These are phyloP conservation scores for Pyrenochaeta sp. DNA, from an alignment of 2,329 filamentous ascomycete species.

Conservation along the genomic window DNA sequence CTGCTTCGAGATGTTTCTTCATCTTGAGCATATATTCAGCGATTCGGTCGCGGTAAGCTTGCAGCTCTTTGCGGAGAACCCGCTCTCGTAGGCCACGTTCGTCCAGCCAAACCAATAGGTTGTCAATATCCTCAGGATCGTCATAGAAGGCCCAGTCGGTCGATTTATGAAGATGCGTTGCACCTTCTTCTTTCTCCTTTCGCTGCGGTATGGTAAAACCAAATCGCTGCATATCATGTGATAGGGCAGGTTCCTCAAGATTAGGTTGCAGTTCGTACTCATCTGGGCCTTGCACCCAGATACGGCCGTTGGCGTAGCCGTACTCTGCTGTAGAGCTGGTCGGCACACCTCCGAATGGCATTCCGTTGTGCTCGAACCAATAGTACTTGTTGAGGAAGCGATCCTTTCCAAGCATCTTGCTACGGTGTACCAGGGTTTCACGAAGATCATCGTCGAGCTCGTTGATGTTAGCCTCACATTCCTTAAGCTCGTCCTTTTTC, in stretches of 20 bases:
- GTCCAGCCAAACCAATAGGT: constrained; percentile 87
- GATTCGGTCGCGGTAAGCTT: constrained; percentile 78
- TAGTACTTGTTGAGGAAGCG: constrained; percentile 98
- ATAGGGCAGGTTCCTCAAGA: constrained; percentile 67
- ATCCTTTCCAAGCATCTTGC: constrained; percentile 88
- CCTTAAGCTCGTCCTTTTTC: constrained; percentile 79
- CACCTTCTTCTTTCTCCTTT: constrained; percentile 84
- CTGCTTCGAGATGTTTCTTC: constrained; percentile 70
- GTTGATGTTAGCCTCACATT: constrained; percentile 85
- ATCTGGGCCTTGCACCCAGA: constrained; percentile 97
- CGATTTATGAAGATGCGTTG: constrained; percentile 78
- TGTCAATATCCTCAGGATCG: constrained; percentile 78
- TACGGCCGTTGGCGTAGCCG: constrained; percentile 89
- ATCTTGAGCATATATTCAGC: constrained; percentile 81
- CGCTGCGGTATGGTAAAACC: constrained; percentile 85
- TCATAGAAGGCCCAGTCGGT: constrained; percentile 92
- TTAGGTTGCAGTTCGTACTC: constrained; percentile 74
- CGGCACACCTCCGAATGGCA: constrained; percentile 91
- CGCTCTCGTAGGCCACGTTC: constrained; percentile 84
- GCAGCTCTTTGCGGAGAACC: constrained; percentile 86
- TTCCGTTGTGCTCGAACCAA: constrained; percentile 98
- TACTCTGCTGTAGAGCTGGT: constrained; percentile 87
- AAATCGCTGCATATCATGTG: constrained; percentile 79
- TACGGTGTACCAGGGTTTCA: constrained; percentile 91
- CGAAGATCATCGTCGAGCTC: constrained; percentile 90